These are phyloP conservation scores for Podaxis mareebaensis DNA, from an alignment of 768 basidiomycete genomes.

Conservation along the genomic window DNA sequence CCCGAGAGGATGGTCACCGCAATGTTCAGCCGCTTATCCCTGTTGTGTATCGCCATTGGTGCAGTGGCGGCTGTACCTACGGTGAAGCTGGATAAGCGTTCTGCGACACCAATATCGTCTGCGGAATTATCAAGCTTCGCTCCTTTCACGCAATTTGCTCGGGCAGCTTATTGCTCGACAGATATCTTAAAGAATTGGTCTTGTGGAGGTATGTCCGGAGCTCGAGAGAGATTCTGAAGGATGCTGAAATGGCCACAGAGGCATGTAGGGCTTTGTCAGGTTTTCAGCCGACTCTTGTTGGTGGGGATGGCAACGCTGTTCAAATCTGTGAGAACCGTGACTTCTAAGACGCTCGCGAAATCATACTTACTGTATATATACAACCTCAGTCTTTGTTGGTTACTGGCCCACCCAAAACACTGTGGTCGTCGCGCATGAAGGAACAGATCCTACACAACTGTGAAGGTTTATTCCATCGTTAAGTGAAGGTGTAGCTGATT, in stretches of 20 bases:
- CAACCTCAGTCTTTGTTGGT: conserved; percentile 50
- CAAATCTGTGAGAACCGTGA: conserved; percentile 49
- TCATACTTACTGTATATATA: neutral
- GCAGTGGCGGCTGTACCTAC: conserved; percentile 18
- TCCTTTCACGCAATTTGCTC: conserved; percentile 53
- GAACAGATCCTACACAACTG: conserved; percentile 59
- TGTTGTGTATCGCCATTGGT: conserved; percentile 5
- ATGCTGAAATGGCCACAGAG: conserved; percentile 24
- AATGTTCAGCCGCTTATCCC: conserved; percentile 7
- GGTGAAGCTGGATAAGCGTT: conserved; percentile 21
- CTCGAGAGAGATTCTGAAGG: neutral
- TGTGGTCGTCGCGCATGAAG: conserved; percentile 62
- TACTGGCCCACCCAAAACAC: conserved; percentile 51
- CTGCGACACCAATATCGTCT: conserved; percentile 27
- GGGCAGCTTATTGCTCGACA: conserved; percentile 54
- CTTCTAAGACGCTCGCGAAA: conserved; percentile 5
- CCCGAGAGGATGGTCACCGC: neutral
- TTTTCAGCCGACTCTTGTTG: conserved; percentile 42
- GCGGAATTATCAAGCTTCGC: conserved; percentile 36
- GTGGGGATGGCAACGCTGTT: conserved; percentile 49
- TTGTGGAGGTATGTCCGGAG: conserved; percentile 40
- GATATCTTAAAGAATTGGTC: conserved; percentile 37
- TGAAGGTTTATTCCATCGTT: conserved; percentile 25
- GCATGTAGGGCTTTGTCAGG: conserved; percentile 42
- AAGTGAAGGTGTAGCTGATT: neutral